Evolutionary conservation across 208 protist genomes (phyloP), one percentile per base, ranked within the genome.

Genomic region (Lotmaria passim): DNA sequence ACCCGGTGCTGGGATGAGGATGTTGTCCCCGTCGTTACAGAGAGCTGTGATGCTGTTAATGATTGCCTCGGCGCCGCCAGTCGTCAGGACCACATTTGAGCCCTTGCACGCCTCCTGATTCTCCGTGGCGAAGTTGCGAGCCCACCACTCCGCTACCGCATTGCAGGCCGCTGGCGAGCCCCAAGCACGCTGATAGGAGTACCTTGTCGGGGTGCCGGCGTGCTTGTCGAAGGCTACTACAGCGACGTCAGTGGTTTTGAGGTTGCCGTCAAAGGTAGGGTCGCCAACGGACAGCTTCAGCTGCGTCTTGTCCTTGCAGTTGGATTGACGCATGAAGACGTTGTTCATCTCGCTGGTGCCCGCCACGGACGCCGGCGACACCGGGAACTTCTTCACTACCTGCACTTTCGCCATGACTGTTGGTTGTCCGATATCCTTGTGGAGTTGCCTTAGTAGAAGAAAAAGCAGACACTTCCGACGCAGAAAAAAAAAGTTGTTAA

Each of bases 11-110:
- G 93, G 93, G 7, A 98, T 47, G 30, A 98, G 86, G 34, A 98
- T 87, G 68, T 97, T 97, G 56, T 98, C 83, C 30, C 93, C 93
- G 56, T 56, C 59, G 66, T 98, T 87, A 60, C 75, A 79, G 7
- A 98, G 44, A 0, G 79, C 93, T 4, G 70, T 73, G 57, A 98
- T 75, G 38, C 80, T 83, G 55, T 98, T 76, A 26, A 97, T 74
- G 46, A 98, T 82, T 23, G 90, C 94, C 46, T 97, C 93, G 7
- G 93, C 96, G 58, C 81, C 91, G 26, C 94, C 95, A 11, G 78
- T 89, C 4, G 85, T 83, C 46, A 98, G 58, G 17, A 95, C 60
- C 0, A 93, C 81, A 46, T 92, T 88, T 23, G 77, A 60, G 21
- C 31, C 56, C 30, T 38, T 68, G 43, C 10, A 59, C 75, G 71